Base-by-base conservation (phyloP, 1,284 basidiomycete species). In the Marasmius oreades region DNA sequence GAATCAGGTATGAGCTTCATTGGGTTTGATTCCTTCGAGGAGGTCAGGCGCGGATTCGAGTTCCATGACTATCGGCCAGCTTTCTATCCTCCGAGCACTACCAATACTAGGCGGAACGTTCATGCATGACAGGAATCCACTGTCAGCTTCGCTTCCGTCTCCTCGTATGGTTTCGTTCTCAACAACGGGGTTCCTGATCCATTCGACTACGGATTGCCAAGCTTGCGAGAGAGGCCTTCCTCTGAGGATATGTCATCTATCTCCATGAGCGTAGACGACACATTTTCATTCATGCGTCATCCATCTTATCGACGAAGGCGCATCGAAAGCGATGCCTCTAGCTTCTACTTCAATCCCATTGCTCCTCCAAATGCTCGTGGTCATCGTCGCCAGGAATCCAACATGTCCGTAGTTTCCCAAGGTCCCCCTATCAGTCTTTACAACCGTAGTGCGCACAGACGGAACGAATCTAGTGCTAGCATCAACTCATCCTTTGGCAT, bases 81-180 rank as follows among this genome's bases (percentile, higher is more conserved):
- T 1, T 90, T 88, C 67, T 90, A 89, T 64, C 85, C 86, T 1
- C 55, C 18, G 43, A 55, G 22, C 34, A 33, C 52, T 8, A 53
- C 22, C 31, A 42, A 34, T n/a, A 46, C 55, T 34, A 46, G 55
- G 20, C 33, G 52, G 31, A 43, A 44, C 67, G 69, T 66, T 2
- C 79, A 84, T 53, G 69, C 72, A 28, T 74, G 72, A 47, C 78
- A 80, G 10, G 83, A 88, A 46, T 92, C 91, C 0, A 62, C 83
- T 7, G 79, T 87, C 68, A 93, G 89, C 65, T 85, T 93, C 50
- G 84, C 88, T 0, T 93, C 90, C 0, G 82, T 93, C 23, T 93
- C 90, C 0, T 92, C 88, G 0, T 90, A 90, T 55, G 90, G 91
- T 1, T 77, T 76, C 2, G 81, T 89, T 26, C 74, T 90, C 59